Evolutionary conservation across 106 monocot genomes (phyloP).

Genomic region (Gastrodia elata): DNA sequence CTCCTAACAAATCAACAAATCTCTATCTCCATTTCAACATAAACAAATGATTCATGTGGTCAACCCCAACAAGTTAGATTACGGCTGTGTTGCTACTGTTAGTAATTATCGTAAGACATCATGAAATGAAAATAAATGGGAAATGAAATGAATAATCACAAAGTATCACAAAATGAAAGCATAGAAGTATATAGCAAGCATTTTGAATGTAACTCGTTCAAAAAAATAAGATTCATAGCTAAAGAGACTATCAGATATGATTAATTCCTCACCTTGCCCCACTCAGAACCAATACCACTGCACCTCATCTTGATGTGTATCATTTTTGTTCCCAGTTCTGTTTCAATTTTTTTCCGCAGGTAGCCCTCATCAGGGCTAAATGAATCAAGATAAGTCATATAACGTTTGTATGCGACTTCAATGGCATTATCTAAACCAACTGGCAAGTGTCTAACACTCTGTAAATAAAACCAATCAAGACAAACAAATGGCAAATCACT

Average conservation of each 20-base stretch:
- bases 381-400: conserved; percentile 74
- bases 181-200: background rate
- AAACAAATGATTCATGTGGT: no score
- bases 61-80: no score
- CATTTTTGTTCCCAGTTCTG: conserved; percentile 86
- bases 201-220: background rate
- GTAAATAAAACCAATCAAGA: conserved; percentile 9
- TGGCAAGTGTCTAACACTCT: conserved; percentile 75
- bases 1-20: no score
- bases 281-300: conserved; percentile 85
- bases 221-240: background rate
- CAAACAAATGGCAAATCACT: background rate
- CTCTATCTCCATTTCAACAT: no score
- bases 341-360: conserved; percentile 86
- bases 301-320: conserved; percentile 96
- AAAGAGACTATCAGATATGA: background rate
- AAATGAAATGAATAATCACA: no score
- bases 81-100: no score
- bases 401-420: conserved; percentile 67
- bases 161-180: no score
- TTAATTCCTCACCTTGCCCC: conserved; percentile 68
- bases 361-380: conserved; percentile 74
- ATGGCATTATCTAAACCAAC: conserved; percentile 62
- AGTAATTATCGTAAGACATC: no score
- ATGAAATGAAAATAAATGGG: no score